phyloP scores from a whole-genome alignment of 768 basidiomycete species.

The Psilocybe subaeruginosa region DNA sequence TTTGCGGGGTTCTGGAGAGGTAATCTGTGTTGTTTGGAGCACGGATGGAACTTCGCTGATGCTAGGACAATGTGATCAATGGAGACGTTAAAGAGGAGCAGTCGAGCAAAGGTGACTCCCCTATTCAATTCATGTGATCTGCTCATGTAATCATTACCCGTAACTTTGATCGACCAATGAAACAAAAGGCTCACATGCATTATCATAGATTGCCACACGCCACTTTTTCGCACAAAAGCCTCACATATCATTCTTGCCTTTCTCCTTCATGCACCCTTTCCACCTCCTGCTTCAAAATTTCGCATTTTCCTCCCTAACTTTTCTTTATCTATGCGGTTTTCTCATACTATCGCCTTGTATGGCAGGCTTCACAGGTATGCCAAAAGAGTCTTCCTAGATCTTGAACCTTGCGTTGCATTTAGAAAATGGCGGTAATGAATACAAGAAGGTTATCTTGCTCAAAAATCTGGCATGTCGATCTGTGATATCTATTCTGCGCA shows the following conservation, averaged over 20 bases:
- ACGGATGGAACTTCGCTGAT: no score
- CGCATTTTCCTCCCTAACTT: background rate
- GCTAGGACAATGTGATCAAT: no score
- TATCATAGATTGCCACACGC: slow-evolving; percentile 7
- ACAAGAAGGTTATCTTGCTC: background rate
- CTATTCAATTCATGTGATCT: no score
- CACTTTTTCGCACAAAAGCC: slow-evolving; percentile 19
- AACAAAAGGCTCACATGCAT: slow-evolving; percentile 13
- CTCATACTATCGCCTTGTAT: no score
- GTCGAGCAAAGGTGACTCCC: no score
- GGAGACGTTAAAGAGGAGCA: no score
- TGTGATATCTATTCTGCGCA: background rate
- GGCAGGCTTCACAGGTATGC: background rate
- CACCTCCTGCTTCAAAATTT: background rate
- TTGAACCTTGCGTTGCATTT: background rate
- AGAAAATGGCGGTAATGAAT: background rate
- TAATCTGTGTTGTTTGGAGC: no score
- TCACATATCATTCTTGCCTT: slow-evolving; percentile 7
- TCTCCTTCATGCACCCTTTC: background rate
- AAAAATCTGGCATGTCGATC: background rate
- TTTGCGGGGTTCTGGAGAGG: no score
- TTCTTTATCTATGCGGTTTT: background rate
- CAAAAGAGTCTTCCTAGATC: background rate
- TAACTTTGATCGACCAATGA: slow-evolving; percentile 10
- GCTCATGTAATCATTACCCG: background rate